A percentile compares a stretch with the other conserved stretches of the same genome.
Conservation (phyloP, 2,329 filamentous ascomycete genomes). For the Aspergillus ochraceoroseus region DNA sequence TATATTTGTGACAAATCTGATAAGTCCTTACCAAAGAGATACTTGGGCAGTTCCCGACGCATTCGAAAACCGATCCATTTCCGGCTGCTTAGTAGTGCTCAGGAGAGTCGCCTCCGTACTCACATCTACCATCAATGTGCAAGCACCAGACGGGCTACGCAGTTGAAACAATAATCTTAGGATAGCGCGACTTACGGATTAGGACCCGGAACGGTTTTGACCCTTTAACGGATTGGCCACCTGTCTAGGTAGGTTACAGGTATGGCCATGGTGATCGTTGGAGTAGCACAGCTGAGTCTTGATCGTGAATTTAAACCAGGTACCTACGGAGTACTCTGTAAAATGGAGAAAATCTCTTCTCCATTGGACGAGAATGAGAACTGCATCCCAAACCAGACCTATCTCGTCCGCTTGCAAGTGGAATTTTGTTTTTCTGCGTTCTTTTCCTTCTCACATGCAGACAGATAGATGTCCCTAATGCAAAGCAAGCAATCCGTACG, state of each 20-base stretch:
- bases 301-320: neutral
- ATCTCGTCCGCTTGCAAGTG: neutral
- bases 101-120: neutral
- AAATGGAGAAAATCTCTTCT: neutral
- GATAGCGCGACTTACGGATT: no score
- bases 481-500: constrained; percentile 11
- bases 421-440: neutral
- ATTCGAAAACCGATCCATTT: no score
- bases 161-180: no score
- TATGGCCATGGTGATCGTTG: no score
- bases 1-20: constrained; percentile 14
- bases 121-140: neutral
- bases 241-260: no score
- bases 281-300: no score
- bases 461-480: constrained; percentile 15
- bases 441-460: constrained; percentile 10
- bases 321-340: neutral
- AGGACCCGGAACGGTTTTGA: no score
- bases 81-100: no score
- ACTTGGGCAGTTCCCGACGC: neutral
- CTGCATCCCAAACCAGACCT: no score
- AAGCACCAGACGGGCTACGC: no score
- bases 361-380: no score
- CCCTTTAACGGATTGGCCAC: no score
- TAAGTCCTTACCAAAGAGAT: neutral